Evolutionary conservation across 2,329 filamentous ascomycete genomes (phyloP).

Genomic region (Diaporthe longicolla): DNA sequence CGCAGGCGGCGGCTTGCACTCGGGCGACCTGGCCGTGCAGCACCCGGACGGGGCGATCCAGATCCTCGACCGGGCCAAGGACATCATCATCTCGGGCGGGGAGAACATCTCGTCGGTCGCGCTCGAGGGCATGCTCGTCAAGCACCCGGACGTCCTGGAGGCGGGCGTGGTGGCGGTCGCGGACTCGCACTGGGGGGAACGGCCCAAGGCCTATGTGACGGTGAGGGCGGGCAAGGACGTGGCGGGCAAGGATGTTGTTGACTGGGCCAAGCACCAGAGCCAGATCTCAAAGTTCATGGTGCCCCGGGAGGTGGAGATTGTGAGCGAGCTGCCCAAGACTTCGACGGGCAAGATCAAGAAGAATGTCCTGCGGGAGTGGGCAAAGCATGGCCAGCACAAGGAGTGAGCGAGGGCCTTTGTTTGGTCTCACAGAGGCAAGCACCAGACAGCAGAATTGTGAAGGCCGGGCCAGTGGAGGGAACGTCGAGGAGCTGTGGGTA

Average conservation of each 20-base stretch:
- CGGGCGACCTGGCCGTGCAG: constrained; percentile 93
- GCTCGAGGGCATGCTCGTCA: constrained; percentile 88
- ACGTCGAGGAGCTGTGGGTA: background rate
- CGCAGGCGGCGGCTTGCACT: constrained; percentile 87
- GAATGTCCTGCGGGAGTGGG: constrained; percentile 92
- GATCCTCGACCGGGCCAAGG: constrained; percentile 94
- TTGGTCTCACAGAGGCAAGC: background rate
- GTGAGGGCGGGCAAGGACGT: constrained; percentile 74
- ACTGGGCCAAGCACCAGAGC: constrained; percentile 87
- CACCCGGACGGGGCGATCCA: constrained; percentile 91
- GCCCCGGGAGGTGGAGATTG: constrained; percentile 78
- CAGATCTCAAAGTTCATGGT: constrained; percentile 94
- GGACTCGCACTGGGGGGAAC: constrained; percentile 93
- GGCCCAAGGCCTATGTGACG: constrained; percentile 95
- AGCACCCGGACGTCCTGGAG: constrained; percentile 91
- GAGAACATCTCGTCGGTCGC: constrained; percentile 98
- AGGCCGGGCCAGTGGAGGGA: background rate
- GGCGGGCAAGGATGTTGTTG: constrained; percentile 74
- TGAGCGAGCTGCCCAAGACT: constrained; percentile 94
- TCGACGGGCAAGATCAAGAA: constrained; percentile 98
- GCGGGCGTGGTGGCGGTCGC: constrained; percentile 90
- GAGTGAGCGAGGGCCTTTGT: background rate
- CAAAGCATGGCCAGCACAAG: constrained; percentile 61
- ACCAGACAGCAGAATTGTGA: too few relatives aligned
- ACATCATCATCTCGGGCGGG: constrained; percentile 97